Conservation (phyloP, 129 eudicot species). For the Arctium minus region DNA sequence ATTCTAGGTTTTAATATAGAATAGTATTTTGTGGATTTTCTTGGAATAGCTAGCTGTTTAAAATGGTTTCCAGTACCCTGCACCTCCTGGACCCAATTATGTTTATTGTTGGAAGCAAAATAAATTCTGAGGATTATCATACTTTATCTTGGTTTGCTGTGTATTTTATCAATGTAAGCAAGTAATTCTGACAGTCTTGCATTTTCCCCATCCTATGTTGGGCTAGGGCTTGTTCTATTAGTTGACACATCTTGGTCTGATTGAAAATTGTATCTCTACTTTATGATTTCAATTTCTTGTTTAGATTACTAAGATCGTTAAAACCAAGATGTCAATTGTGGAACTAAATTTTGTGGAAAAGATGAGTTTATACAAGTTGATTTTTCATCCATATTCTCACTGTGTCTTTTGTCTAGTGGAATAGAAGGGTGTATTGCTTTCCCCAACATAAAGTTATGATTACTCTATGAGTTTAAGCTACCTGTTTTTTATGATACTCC, state of each 20-base stretch:
- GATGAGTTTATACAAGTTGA: background rate
- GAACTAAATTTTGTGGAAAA: background rate
- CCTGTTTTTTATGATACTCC: background rate
- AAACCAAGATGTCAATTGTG: background rate
- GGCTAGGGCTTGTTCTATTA: background rate
- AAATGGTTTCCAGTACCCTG: background rate
- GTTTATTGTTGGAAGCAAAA: background rate
- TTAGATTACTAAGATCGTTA: background rate
- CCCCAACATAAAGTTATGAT: background rate
- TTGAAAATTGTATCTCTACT: background rate
- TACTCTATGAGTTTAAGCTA: background rate
- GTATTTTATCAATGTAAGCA: background rate
- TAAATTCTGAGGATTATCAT: background rate
- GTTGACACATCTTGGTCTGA: background rate
- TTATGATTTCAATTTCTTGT: background rate
- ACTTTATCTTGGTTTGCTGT: background rate
- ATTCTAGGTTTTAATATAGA: background rate
- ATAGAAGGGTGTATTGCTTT: background rate
- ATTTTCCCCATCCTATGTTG: background rate
- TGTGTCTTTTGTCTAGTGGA: background rate
- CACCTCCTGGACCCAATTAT: background rate
- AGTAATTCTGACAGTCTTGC: background rate
- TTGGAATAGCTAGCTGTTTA: conserved; percentile 14
- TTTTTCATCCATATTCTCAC: background rate
- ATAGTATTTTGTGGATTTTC: background rate